Conservation (phyloP, 495 filamentous ascomycete genomes). For the Penicillium taxi region DNA sequence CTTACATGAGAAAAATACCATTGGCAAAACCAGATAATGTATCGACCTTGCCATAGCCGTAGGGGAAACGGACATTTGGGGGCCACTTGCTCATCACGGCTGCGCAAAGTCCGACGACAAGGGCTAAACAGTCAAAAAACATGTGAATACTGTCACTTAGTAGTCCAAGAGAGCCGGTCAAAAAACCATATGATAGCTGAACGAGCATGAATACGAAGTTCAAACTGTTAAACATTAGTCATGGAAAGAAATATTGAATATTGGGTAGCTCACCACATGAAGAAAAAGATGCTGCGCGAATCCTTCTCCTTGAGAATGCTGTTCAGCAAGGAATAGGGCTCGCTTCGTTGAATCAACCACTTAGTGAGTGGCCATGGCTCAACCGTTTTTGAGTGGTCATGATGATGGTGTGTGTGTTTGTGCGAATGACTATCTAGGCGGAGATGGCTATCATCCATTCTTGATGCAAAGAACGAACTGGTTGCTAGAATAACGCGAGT, state of each 20-base stretch:
- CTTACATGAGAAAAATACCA: constrained; percentile 88
- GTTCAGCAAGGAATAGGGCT: constrained; percentile 67
- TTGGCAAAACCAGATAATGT: constrained; percentile 95
- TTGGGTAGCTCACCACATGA: constrained; percentile 63
- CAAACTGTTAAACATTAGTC: constrained; percentile 46
- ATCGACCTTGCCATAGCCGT: constrained; percentile 95
- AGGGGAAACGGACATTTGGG: constrained; percentile 77
- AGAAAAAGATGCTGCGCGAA: constrained; percentile 94
- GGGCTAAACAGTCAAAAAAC: constrained; percentile 96
- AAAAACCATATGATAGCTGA: constrained; percentile 86
- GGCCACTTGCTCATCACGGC: constrained; percentile 98
- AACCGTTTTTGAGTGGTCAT: constrained; percentile 35
- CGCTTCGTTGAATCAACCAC: constrained; percentile 54
- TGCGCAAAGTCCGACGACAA: constrained; percentile 87
- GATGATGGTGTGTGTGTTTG: constrained; percentile 19
- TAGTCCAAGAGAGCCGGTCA: constrained; percentile 86
- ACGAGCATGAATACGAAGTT: constrained; percentile 95
- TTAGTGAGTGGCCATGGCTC: constrained; percentile 39
- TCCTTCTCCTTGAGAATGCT: constrained; percentile 86
- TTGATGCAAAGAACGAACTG: constrained; percentile 29
- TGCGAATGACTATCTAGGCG: constrained; percentile 26
- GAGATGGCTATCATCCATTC: constrained; percentile 30
- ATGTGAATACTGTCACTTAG: constrained; percentile 98
- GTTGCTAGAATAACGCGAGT: constrained; percentile 23
- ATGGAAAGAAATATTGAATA: background rate